A percentile compares a stretch with the other conserved stretches of the same genome.
phyloP scores from a whole-genome alignment of 352 stramenopile genomes.

The Stephanocyclus meneghinianus region DNA sequence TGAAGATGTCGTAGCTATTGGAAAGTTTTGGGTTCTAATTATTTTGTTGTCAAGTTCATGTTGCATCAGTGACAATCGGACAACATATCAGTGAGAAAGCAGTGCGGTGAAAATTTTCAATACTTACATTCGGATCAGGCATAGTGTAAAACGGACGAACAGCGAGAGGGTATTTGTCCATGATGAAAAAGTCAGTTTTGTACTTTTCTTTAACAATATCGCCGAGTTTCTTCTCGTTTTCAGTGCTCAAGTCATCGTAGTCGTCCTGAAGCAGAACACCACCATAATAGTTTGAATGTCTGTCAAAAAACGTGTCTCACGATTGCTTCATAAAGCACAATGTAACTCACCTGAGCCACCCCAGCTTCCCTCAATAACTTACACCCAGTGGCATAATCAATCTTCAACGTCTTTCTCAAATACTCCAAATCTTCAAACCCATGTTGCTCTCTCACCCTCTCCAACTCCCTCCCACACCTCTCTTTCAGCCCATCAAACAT shows the following conservation, averaged over 20 bases:
- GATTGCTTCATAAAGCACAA: neutral
- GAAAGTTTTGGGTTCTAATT: slow-evolving; percentile 86
- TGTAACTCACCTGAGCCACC: slow-evolving; percentile 55
- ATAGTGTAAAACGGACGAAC: slow-evolving; percentile 99
- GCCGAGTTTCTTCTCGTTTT: slow-evolving; percentile 94
- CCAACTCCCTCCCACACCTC: slow-evolving; percentile 91
- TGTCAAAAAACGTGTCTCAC: neutral
- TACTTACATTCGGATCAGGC: slow-evolving; percentile 89
- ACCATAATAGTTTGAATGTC: neutral
- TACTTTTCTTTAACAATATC: slow-evolving; percentile 95
- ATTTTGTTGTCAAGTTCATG: neutral
- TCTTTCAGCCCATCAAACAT: slow-evolving; percentile 98
- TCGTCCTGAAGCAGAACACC: slow-evolving; percentile 46
- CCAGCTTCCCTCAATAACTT: slow-evolving; percentile 76
- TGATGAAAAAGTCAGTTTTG: slow-evolving; percentile 99
- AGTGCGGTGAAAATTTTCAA: slow-evolving; percentile 7
- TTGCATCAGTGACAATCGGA: neutral
- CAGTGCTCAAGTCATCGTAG: slow-evolving; percentile 90
- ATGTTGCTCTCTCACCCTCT: slow-evolving; percentile 94
- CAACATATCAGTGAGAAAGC: neutral
- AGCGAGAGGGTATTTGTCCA: slow-evolving; percentile 99
- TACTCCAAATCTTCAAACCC: slow-evolving; percentile 93
- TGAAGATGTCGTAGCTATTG: slow-evolving; percentile 99
- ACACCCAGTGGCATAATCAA: slow-evolving; percentile 81
- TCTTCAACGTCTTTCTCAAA: slow-evolving; percentile 77